These are phyloP conservation scores for Ganoderma boninense DNA, from an alignment of 1,284 basidiomycete genomes.

Conservation along the genomic window DNA sequence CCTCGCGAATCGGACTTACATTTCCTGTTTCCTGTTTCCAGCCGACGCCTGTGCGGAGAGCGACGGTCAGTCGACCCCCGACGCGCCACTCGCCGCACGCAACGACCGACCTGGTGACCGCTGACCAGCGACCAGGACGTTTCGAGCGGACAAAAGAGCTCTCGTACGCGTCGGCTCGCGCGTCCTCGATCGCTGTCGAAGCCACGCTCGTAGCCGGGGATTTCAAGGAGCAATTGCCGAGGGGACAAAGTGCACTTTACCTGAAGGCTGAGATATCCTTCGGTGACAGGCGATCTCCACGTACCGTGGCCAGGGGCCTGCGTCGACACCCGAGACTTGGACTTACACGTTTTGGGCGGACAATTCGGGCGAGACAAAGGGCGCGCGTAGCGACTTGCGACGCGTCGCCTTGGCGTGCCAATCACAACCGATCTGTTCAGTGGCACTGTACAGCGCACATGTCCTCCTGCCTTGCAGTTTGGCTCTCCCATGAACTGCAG, in stretches of 20 bases:
- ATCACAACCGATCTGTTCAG: background rate
- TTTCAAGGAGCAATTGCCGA: background rate
- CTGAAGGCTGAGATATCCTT: background rate
- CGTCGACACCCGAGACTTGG: background rate
- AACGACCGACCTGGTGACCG: background rate
- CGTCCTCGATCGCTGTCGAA: no score
- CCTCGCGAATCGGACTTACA: background rate
- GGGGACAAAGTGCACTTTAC: background rate
- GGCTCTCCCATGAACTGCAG: background rate
- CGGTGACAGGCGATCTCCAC: background rate
- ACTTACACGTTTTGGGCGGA: background rate
- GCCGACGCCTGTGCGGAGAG: background rate
- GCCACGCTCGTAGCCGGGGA: no score
- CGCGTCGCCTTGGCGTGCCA: background rate
- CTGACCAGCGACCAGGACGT: background rate
- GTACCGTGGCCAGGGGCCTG: no score
- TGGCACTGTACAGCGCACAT: background rate
- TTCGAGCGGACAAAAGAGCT: slow-evolving; percentile 1
- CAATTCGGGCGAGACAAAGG: background rate
- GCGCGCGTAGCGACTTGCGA: background rate
- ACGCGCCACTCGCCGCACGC: background rate
- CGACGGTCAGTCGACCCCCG: no score
- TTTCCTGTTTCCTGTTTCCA: background rate
- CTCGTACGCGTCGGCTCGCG: background rate
- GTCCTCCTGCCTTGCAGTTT: background rate